Percentiles rank a stretch among this genome's conserved stretches.
Conservation (phyloP, 1,284 basidiomycete species). For the Trametes hirsuta region DNA sequence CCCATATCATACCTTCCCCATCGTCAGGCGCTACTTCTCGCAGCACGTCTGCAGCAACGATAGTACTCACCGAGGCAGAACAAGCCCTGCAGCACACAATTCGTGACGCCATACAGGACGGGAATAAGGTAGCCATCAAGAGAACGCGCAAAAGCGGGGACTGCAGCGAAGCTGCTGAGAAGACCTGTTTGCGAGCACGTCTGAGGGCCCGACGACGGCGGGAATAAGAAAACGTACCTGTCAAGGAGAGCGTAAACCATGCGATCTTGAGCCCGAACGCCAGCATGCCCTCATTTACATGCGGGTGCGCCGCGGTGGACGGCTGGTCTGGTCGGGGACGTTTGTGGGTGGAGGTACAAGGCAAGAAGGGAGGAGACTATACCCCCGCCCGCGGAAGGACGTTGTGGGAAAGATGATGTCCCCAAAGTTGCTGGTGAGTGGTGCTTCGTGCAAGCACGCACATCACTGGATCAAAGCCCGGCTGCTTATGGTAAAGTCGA, state of each 20-base stretch:
- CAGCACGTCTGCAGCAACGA: neutral
- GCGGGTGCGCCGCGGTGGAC: slow-evolving; percentile 19
- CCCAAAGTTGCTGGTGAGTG: slow-evolving; percentile 14
- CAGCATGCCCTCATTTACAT: slow-evolving; percentile 31
- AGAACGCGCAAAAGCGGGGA: slow-evolving; percentile 46
- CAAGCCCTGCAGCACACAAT: slow-evolving; percentile 50
- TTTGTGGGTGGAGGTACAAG: slow-evolving; percentile 13
- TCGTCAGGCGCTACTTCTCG: neutral
- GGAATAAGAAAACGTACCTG: slow-evolving; percentile 27
- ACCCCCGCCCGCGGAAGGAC: slow-evolving; percentile 8
- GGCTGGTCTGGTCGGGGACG: slow-evolving; percentile 12
- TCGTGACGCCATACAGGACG: slow-evolving; percentile 47
- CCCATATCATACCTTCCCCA: slow-evolving; percentile 58
- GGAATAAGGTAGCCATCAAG: slow-evolving; percentile 48
- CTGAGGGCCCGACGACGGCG: neutral
- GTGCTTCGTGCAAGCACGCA: slow-evolving; percentile 18
- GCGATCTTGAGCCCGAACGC: slow-evolving; percentile 35
- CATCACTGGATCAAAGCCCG: slow-evolving; percentile 18
- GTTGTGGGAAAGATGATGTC: slow-evolving; percentile 21
- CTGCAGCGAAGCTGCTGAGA: slow-evolving; percentile 49
- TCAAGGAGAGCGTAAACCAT: slow-evolving; percentile 37
- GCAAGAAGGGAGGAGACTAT: slow-evolving; percentile 15
- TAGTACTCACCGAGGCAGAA: slow-evolving; percentile 44
- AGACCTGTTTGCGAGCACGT: slow-evolving; percentile 39
- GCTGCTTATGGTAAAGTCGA: slow-evolving; percentile 8